phyloP scores from a whole-genome alignment of 2,329 filamentous ascomycete species.

The Paracoccidioides lutzii region DNA sequence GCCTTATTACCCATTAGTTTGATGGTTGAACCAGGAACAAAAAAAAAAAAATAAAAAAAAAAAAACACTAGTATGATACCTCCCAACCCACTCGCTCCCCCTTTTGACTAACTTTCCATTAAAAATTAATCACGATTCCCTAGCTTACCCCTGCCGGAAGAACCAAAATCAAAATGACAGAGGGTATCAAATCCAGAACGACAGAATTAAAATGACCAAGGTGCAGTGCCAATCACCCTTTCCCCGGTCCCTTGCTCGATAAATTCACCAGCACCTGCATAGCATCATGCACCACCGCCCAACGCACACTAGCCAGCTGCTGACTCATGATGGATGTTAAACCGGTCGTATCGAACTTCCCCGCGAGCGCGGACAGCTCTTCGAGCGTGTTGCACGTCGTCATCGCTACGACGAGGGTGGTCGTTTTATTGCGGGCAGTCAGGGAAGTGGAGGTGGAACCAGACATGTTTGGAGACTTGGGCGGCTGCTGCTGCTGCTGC shows the following conservation, averaged over 20 bases:
- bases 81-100: too few relatives aligned
- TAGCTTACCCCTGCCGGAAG: too few relatives aligned
- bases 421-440: constrained; percentile 28
- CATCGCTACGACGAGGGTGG: constrained; percentile 24
- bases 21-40: too few relatives aligned
- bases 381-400: constrained; percentile 23
- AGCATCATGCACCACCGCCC: constrained; percentile 50
- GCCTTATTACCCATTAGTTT: too few relatives aligned
- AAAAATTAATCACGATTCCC: too few relatives aligned
- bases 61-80: too few relatives aligned
- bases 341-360: constrained; percentile 39
- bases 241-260: constrained; percentile 1
- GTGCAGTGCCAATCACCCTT: neutral
- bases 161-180: too few relatives aligned
- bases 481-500: constrained; percentile 33
- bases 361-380: constrained; percentile 25
- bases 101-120: too few relatives aligned
- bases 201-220: neutral
- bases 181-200: neutral
- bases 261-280: constrained; percentile 40
- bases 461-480: neutral
- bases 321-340: constrained; percentile 44
- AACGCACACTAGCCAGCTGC: constrained; percentile 43
- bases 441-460: constrained; percentile 15
- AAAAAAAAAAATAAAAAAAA: too few relatives aligned